phyloP scores from a whole-genome alignment of 108 stramenopile genomes.

The Chaetoceros tenuissimus region DNA sequence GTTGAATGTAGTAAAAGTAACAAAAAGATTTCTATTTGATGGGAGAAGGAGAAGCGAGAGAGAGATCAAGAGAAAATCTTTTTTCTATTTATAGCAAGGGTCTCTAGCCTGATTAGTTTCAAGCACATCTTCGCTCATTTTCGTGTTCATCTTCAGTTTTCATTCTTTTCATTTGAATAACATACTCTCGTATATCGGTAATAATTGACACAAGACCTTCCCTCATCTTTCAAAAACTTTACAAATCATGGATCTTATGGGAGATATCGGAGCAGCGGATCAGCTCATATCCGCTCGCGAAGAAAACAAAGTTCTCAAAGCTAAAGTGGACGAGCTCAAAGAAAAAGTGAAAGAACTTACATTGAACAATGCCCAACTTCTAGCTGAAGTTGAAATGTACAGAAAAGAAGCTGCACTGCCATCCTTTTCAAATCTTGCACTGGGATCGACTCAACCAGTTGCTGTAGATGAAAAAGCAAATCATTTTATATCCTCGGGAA shows the following conservation, averaged over 20 bases:
- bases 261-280: slow-evolving; percentile 62
- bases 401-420: slow-evolving; percentile 33
- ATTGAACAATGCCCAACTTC: slow-evolving; percentile 55
- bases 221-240: no score
- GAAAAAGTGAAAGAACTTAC: slow-evolving; percentile 37
- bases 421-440: slow-evolving; percentile 3
- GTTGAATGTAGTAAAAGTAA: no score
- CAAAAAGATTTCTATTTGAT: no score
- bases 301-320: slow-evolving; percentile 65
- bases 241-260: slow-evolving; percentile 73
- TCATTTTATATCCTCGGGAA: slow-evolving; percentile 63
- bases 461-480: slow-evolving; percentile 20
- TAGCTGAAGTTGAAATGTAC: slow-evolving; percentile 75
- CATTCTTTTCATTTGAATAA: no score
- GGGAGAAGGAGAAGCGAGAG: no score
- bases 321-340: slow-evolving; percentile 56
- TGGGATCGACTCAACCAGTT: not conserved
- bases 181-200: no score
- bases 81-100: no score
- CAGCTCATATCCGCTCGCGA: slow-evolving; percentile 75
- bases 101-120: no score
- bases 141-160: no score
- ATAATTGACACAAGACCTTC: no score
- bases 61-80: no score
- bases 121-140: no score